Percentiles rank a stretch among this genome's conserved stretches.
Evolutionary conservation across 768 basidiomycete species (phyloP).

Genomic region (Boletus rubescentipes): DNA sequence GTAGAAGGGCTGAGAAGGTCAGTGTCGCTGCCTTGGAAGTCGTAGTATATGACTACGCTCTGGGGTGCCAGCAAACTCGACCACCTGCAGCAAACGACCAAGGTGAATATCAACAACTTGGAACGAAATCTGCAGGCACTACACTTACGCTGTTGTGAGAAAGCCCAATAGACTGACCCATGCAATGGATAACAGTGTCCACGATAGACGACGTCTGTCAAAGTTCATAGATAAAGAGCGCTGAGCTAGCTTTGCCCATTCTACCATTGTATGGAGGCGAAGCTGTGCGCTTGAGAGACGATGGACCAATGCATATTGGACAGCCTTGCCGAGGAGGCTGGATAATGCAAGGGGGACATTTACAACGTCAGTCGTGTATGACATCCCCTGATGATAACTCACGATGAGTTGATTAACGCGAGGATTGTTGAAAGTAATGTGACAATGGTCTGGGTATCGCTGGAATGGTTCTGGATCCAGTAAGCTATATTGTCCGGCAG

Average conservation of each 20-base stretch:
- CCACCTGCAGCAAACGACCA: not conserved
- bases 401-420: no score
- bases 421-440: no score
- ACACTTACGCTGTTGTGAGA: not conserved
- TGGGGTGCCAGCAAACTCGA: not conserved
- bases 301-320: not conserved
- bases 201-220: not conserved
- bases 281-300: not conserved
- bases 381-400: no score
- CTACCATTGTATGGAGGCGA: not conserved
- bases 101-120: not conserved
- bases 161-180: not conserved
- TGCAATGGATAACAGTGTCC: not conserved
- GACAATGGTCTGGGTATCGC: no score
- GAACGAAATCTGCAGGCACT: no score
- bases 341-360: no score
- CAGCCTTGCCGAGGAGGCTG: not conserved
- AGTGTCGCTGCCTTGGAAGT: not conserved
- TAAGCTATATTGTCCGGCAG: not conserved
- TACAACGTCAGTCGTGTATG: no score
- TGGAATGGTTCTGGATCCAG: not conserved
- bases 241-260: not conserved
- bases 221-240: not conserved
- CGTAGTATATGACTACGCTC: not conserved
- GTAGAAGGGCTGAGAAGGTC: not conserved